Percentiles rank a stretch among this genome's conserved stretches.
These are phyloP conservation scores for Piper betle DNA, from an alignment of 164 flowering plant genomes.

Conservation along the genomic window DNA sequence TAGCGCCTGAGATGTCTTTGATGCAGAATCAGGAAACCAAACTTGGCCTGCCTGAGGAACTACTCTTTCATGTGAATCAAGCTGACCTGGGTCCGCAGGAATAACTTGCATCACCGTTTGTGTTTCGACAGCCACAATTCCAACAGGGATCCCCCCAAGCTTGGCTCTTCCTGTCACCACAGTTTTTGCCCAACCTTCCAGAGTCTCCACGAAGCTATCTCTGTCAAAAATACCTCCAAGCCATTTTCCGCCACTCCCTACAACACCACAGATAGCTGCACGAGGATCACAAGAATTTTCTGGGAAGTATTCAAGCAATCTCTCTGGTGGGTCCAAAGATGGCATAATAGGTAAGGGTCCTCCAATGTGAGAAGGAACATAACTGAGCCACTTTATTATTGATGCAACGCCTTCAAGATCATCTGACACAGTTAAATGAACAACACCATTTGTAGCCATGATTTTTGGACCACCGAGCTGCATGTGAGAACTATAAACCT, in stretches of 20 bases:
- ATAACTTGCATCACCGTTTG: slow-evolving; percentile 96
- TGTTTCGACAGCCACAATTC: slow-evolving; percentile 95
- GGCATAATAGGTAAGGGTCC: slow-evolving; percentile 59
- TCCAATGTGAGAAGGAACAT: slow-evolving; percentile 63
- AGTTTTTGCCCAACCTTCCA: slow-evolving; percentile 34
- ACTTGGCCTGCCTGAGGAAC: slow-evolving; percentile 99
- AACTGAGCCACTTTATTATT: slow-evolving; percentile 91
- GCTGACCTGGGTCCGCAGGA: slow-evolving; percentile 99
- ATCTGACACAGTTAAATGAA: slow-evolving; percentile 91
- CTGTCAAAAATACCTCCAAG: slow-evolving; percentile 84
- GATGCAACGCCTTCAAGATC: slow-evolving; percentile 95
- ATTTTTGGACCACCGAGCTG: slow-evolving; percentile 99
- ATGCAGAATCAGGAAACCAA: slow-evolving; percentile 99
- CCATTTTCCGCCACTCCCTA: too few species aligned
- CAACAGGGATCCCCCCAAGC: slow-evolving; percentile 97
- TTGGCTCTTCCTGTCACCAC: slow-evolving; percentile 71
- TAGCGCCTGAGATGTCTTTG: slow-evolving; percentile 88
- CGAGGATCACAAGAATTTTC: slow-evolving; percentile 97
- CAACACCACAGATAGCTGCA: slow-evolving; percentile 48
- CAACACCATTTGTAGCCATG: slow-evolving; percentile 98
- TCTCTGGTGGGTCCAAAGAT: slow-evolving; percentile 68
- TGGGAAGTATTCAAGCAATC: slow-evolving; percentile 70
- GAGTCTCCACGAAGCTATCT: slow-evolving; percentile 84
- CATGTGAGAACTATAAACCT: slow-evolving; percentile 99
- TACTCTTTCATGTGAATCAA: slow-evolving; percentile 92